phyloP scores from a whole-genome alignment of 202 grass and related monocot species.

The Cymbopogon flexuosus region DNA sequence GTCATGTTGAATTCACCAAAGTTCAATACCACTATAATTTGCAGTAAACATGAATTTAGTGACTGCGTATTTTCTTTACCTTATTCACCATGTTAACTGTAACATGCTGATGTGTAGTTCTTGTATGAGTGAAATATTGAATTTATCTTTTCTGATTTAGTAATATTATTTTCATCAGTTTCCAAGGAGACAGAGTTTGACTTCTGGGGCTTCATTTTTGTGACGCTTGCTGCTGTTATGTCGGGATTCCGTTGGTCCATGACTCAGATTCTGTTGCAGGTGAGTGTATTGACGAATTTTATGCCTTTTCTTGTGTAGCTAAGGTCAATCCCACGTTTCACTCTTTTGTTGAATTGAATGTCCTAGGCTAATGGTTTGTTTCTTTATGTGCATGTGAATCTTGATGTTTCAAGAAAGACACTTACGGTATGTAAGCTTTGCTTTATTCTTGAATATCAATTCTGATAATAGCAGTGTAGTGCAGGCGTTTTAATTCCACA shows the following conservation, averaged over 20 bases:
- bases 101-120: neutral
- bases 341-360: neutral
- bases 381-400: constrained; percentile 46
- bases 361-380: constrained; percentile 26
- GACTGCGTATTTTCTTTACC: neutral
- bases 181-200: constrained; percentile 87
- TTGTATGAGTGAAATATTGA: neutral
- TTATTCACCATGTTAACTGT: neutral
- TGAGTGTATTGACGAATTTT: constrained; percentile 29
- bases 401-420: constrained; percentile 76
- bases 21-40: neutral
- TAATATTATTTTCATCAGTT: constrained; percentile 49
- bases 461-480: neutral
- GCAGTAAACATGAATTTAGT: constrained; percentile 1
- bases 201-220: constrained; percentile 97
- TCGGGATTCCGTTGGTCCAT: constrained; percentile 98
- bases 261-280: constrained; percentile 98
- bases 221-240: constrained; percentile 98
- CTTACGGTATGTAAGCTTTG: constrained; percentile 52
- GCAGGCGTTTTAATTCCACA: neutral
- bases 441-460: constrained; percentile 13
- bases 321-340: constrained; percentile 4
- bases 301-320: constrained; percentile 13
- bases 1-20: neutral
- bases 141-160: constrained; percentile 11